Percentiles rank a stretch among this genome's conserved stretches.
Conservation (phyloP, 495 filamentous ascomycete species). For the Penicillium turbatum region DNA sequence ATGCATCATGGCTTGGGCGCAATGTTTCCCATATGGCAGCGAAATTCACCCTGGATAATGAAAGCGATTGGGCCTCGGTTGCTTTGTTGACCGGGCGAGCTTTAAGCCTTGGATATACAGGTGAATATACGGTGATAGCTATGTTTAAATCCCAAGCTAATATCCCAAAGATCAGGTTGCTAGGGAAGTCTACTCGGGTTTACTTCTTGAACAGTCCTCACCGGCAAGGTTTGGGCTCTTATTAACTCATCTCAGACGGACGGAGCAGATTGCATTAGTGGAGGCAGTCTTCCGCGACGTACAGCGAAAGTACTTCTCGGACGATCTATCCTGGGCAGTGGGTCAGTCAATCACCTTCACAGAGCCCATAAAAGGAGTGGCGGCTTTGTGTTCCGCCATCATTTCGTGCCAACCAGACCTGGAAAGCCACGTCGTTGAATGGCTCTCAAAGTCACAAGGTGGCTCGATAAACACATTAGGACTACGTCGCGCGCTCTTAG, state of each 20-base stretch:
- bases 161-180: slow-evolving; percentile 51
- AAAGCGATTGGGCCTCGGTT: slow-evolving; percentile 48
- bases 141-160: slow-evolving; percentile 12
- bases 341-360: not conserved
- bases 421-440: slow-evolving; percentile 57
- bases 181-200: slow-evolving; percentile 41
- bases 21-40: slow-evolving; percentile 55
- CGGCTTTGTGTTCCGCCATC: slow-evolving; percentile 38
- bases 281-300: slow-evolving; percentile 56
- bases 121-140: slow-evolving; percentile 40
- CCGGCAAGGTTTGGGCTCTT: slow-evolving; percentile 36
- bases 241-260: slow-evolving; percentile 44
- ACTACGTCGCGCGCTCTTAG: slow-evolving; percentile 61
- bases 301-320: slow-evolving; percentile 49
- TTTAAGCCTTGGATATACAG: slow-evolving; percentile 68
- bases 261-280: slow-evolving; percentile 57
- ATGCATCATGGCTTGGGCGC: slow-evolving; percentile 71
- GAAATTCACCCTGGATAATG: slow-evolving; percentile 32
- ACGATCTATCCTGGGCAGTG: slow-evolving; percentile 9
- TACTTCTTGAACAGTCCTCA: slow-evolving; percentile 37
- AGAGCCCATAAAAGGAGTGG: slow-evolving; percentile 32
- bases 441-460: slow-evolving; percentile 53
- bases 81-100: slow-evolving; percentile 60
- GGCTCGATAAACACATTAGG: slow-evolving; percentile 63
- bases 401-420: slow-evolving; percentile 32